Evolutionary conservation across 768 basidiomycete species (phyloP).

Genomic region (Mycena capillaripes): DNA sequence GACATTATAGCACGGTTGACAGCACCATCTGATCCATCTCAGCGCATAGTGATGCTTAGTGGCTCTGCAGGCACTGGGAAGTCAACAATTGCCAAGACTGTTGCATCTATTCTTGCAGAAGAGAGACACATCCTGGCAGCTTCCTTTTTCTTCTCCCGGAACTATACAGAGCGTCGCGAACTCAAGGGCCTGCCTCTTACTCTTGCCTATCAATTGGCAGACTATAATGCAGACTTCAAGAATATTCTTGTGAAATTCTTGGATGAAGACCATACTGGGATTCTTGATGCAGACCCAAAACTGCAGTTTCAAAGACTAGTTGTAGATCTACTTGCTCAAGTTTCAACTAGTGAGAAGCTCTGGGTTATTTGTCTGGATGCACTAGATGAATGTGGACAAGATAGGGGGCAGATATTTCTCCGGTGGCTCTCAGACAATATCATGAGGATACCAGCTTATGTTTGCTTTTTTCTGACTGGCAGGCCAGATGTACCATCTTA

Average conservation of each 20-base stretch:
- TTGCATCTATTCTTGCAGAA: constrained; percentile 10
- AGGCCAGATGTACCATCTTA: constrained; percentile 18
- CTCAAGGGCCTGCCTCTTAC: background rate
- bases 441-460: background rate
- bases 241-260: constrained; percentile 1
- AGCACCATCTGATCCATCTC: background rate
- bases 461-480: constrained; percentile 22
- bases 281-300: no score
- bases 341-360: background rate
- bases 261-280: background rate
- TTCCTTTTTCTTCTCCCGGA: constrained; percentile 23
- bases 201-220: constrained; percentile 11
- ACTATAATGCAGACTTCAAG: constrained; percentile 9
- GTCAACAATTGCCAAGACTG: constrained; percentile 19
- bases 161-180: background rate
- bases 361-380: constrained; percentile 12
- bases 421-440: constrained; percentile 5
- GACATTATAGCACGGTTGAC: background rate
- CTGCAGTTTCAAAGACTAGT: constrained; percentile 18
- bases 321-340: background rate
- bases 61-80: constrained; percentile 1
- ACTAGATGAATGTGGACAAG: constrained; percentile 21
- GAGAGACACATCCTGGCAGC: constrained; percentile 5
- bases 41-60: constrained; percentile 13
- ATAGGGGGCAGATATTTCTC: constrained; percentile 6